Conservation (phyloP, 129 eudicot species). For the Pittosporum tobira region DNA sequence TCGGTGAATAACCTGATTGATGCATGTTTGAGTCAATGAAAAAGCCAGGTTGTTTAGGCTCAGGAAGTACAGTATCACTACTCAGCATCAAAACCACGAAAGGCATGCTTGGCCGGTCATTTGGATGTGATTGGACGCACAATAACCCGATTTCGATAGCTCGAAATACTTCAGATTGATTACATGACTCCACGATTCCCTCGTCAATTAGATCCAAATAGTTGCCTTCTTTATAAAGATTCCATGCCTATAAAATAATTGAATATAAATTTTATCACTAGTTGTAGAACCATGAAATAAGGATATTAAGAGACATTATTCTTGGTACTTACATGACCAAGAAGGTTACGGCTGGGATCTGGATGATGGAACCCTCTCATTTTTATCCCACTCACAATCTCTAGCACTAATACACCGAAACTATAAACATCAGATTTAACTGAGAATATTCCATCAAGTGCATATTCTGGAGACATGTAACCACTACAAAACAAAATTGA, state of each 20-base stretch:
- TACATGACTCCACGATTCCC: background rate
- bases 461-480: too few species aligned
- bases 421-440: too few species aligned
- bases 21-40: slow-evolving; percentile 9
- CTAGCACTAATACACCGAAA: too few species aligned
- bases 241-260: slow-evolving; percentile 30
- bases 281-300: background rate
- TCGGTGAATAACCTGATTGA: slow-evolving; percentile 9
- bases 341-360: slow-evolving; percentile 19
- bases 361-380: slow-evolving; percentile 25
- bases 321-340: too few species aligned
- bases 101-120: slow-evolving; percentile 31
- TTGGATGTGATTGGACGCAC: slow-evolving; percentile 29
- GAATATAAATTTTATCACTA: background rate
- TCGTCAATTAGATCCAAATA: slow-evolving; percentile 16
- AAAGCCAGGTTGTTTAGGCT: slow-evolving; percentile 26
- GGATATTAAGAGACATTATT: background rate
- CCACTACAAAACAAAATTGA: too few species aligned
- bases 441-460: too few species aligned
- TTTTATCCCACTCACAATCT: slow-evolving; percentile 22
- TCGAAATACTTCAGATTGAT: too few species aligned
- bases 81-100: too few species aligned
- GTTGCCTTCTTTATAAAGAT: slow-evolving; percentile 20
- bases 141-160: too few species aligned
- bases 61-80: slow-evolving; percentile 11